Percentiles rank a stretch among this genome's conserved stretches.
Evolutionary conservation across 2,329 filamentous ascomycete genomes (phyloP).

Genomic region (Westerdykella sp.): DNA sequence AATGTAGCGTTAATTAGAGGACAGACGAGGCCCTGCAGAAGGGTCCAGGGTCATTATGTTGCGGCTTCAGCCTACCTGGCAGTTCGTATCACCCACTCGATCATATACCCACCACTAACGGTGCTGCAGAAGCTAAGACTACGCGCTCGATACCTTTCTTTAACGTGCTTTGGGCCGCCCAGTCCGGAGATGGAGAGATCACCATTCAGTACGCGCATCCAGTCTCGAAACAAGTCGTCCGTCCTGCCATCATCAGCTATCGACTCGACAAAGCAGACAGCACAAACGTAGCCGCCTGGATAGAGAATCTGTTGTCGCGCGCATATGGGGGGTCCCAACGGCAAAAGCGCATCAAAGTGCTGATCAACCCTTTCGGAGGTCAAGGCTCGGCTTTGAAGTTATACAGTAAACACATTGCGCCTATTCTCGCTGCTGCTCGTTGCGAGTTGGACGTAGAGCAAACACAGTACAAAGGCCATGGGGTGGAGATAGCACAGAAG

Average conservation of each 20-base stretch:
- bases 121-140: conserved; percentile 39
- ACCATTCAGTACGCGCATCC: conserved; percentile 66
- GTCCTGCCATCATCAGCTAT: conserved; percentile 57
- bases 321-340: conserved; percentile 65
- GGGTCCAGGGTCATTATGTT: conserved; percentile 48
- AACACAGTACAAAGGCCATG: conserved; percentile 70
- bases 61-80: conserved; percentile 47
- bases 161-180: conserved; percentile 76
- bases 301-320: conserved; percentile 56
- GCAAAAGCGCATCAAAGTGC: conserved; percentile 73
- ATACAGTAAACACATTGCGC: conserved; percentile 70
- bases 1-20: not conserved
- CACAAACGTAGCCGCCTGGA: conserved; percentile 54
- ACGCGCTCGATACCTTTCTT: conserved; percentile 65
- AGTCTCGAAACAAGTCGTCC: conserved; percentile 52
- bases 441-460: conserved; percentile 68
- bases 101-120: conserved; percentile 7
- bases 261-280: conserved; percentile 49
- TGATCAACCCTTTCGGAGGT: conserved; percentile 88
- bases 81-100: conserved; percentile 31
- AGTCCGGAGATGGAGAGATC: conserved; percentile 52
- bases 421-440: conserved; percentile 74
- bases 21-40: conserved; percentile 47
- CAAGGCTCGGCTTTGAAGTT: conserved; percentile 67
- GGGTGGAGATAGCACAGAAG: conserved; percentile 65